Evolutionary conservation across 2,329 filamentous ascomycete species (phyloP).

Genomic region (Stachybotrys chartarum): DNA sequence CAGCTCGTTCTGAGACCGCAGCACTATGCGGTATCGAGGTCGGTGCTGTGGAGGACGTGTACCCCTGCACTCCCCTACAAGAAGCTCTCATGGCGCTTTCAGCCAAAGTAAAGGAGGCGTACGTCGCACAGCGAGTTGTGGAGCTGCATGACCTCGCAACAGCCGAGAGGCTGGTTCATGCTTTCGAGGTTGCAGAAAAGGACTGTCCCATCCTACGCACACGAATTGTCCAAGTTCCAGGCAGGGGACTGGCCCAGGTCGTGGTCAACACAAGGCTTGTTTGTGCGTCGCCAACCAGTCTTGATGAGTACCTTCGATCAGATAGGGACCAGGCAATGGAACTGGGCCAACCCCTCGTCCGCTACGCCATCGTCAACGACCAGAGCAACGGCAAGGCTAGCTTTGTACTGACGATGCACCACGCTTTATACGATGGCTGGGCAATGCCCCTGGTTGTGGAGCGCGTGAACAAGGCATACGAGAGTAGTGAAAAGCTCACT

Average conservation of each 20-base stretch:
- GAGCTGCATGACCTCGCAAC: conserved; percentile 27
- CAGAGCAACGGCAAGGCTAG: conserved; percentile 21
- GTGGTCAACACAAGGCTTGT: conserved; percentile 32
- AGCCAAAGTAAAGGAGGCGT: conserved; percentile 41
- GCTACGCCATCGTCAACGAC: conserved; percentile 34
- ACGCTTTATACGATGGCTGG: conserved; percentile 52
- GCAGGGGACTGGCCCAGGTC: conserved; percentile 38
- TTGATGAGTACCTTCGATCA: conserved; percentile 31
- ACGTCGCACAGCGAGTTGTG: conserved; percentile 43
- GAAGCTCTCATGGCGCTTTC: conserved; percentile 48
- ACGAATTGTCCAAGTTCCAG: conserved; percentile 38
- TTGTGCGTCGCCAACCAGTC: conserved; percentile 22
- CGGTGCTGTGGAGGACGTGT: conserved; percentile 38
- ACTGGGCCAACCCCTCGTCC: conserved; percentile 37
- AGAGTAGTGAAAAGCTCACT: conserved; percentile 16
- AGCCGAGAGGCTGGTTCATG: conserved; percentile 29
- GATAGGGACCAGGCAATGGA: conserved; percentile 33
- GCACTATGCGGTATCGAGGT: conserved; percentile 29
- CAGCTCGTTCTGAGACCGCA: conserved; percentile 29
- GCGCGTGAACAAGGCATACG: conserved; percentile 37
- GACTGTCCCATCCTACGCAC: conserved; percentile 38
- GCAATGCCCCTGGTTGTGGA: conserved; percentile 43
- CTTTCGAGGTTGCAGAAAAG: conserved; percentile 31
- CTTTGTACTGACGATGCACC: conserved; percentile 49
- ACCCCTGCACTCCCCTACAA: conserved; percentile 47